Base-by-base conservation (phyloP, 805 yeast genomes). In the Metschnikowia kunwiensis region DNA sequence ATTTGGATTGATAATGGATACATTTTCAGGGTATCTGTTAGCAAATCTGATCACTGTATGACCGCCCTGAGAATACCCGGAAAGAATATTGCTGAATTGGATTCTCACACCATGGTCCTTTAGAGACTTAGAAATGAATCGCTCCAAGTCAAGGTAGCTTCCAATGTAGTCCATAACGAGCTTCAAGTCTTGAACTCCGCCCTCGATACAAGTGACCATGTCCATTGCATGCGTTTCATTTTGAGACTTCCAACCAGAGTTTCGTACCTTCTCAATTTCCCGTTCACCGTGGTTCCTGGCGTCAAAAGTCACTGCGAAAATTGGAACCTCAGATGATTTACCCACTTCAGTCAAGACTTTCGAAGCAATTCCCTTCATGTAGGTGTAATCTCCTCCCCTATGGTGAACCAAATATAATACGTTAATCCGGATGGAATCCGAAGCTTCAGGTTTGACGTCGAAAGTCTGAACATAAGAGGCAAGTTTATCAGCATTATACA, bases 11-110 rank as follows among this genome's bases (percentile, higher is more conserved):
- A 71, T 61, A 19, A 62, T 61, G 11, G 57, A 54, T 12, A 70
- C 66, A 34, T 51, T 45, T 3, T 62, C 53, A 4, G 75, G 70
- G 46, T 63, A 60, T 42, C 47, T 48, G 31, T 55, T 49, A 14
- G 65, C 77, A 53, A 57, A 65, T 46, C 70, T 55, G 61, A 75
- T 74, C 20, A 70, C 61, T n/a, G 70, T 61, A 53, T 78, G 82
- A 0, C 77, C 84, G 2, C 83, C 82, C 29, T 77, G 60, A 0
- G 82, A 75, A 26, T 63, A 62, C 1, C 84, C 85, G 9, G 67
- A 48, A 19, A 74, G 54, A 27, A 72, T 62, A 51, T 69, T 70
- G 40, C 32, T 54, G 51, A 37, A 63, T 34, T 48, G 46, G 31
- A 68, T 41, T 16, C 47, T 35, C n/a, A 51, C 42, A 5, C 50